phyloP scores from a whole-genome alignment of 805 yeast species.

The Metschnikowia borealis region DNA sequence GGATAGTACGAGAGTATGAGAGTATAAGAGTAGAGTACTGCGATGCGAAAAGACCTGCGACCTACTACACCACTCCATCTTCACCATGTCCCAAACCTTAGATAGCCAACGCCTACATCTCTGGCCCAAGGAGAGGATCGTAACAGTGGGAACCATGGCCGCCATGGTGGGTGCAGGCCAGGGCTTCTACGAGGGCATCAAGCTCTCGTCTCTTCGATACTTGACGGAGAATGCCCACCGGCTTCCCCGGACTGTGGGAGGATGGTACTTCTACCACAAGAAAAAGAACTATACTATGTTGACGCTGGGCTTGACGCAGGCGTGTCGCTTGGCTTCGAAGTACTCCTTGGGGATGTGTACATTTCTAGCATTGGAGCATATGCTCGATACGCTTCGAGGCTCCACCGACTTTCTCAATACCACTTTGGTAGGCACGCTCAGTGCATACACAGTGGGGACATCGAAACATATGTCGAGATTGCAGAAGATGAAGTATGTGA shows the following conservation, averaged over 20 bases:
- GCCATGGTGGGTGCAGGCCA: conserved; percentile 42
- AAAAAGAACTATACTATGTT: conserved; percentile 74
- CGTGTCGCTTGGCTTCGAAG: conserved; percentile 35
- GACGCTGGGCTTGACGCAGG: conserved; percentile 48
- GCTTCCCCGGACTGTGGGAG: conserved; percentile 70
- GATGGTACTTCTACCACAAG: conserved; percentile 87
- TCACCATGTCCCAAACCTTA: background rate
- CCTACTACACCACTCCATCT: background rate
- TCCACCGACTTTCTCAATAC: conserved; percentile 61
- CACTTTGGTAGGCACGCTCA: conserved; percentile 48
- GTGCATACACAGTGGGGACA: conserved; percentile 52
- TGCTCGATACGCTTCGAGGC: conserved; percentile 48
- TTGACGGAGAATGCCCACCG: conserved; percentile 81
- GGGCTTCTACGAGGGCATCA: conserved; percentile 62
- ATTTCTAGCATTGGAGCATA: conserved; percentile 60
- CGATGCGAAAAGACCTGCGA: conserved; percentile 1
- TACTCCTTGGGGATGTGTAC: conserved; percentile 43
- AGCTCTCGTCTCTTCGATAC: conserved; percentile 51
- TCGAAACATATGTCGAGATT: conserved; percentile 38
- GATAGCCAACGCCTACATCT: conserved; percentile 45
- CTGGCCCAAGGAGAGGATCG: conserved; percentile 43
- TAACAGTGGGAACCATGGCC: conserved; percentile 36
- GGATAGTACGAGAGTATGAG: too few relatives aligned
- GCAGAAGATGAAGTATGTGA: conserved; percentile 41
- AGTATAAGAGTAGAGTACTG: background rate